These are phyloP conservation scores for Hyaloscypha variabilis DNA, from an alignment of 495 filamentous ascomycete species.

Conservation along the genomic window DNA sequence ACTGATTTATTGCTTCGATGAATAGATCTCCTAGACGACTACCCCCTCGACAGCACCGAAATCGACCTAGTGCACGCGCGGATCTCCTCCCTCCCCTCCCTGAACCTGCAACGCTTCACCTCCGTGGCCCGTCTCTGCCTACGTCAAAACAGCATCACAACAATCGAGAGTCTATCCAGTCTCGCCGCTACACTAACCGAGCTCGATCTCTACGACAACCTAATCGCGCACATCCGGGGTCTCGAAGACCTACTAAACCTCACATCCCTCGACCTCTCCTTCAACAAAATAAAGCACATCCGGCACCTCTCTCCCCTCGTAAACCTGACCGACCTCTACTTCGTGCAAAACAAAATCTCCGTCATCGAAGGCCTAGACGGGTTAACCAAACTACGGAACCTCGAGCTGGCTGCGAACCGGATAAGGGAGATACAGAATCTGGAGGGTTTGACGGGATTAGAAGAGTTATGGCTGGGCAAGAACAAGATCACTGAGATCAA, in stretches of 20 bases:
- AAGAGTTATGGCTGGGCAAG: conserved; percentile 96
- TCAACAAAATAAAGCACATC: conserved; percentile 99
- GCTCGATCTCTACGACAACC: conserved; percentile 96
- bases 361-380: conserved; percentile 84
- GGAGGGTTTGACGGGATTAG: conserved; percentile 69
- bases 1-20: neutral
- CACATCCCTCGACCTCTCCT: conserved; percentile 84
- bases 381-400: conserved; percentile 70
- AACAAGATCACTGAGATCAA: conserved; percentile 93
- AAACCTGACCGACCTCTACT: conserved; percentile 83
- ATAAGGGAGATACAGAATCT: conserved; percentile 91
- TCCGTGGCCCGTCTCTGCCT: conserved; percentile 82
- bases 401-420: conserved; percentile 90
- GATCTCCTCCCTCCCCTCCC: conserved; percentile 74
- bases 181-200: conserved; percentile 72
- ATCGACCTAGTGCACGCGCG: conserved; percentile 89
- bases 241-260: conserved; percentile 77
- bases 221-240: conserved; percentile 85
- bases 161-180: conserved; percentile 69
- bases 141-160: conserved; percentile 87
- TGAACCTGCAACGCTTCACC: conserved; percentile 80
- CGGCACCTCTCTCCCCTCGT: conserved; percentile 81
- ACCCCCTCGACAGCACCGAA: conserved; percentile 63
- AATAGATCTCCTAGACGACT: conserved; percentile 57
- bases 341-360: conserved; percentile 92